Evolutionary conservation across 345 rosid species (phyloP), one percentile per base, ranked within the genome.

Genomic region (Jatropha curcas): DNA sequence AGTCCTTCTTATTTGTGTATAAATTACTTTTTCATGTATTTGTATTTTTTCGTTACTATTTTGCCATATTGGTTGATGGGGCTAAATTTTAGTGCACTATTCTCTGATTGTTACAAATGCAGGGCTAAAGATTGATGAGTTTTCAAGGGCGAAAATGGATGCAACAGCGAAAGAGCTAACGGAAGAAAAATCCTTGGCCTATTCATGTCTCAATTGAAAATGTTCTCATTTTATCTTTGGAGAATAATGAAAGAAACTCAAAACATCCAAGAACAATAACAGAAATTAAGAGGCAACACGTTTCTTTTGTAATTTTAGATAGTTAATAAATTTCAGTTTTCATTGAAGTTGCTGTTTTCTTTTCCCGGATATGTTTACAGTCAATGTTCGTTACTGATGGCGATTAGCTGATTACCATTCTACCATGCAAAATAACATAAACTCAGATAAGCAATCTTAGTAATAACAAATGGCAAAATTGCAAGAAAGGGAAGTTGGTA

Each of bases 61-160:
- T 19, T 30, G 13, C 2, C 65, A 22, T 3, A 28, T 28, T 50
- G 25, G 24, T 45, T 31, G 1, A 45, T 1, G 2, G 17, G 20
- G 11, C 27, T n/a, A 1, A 33, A 22, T 16, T 7, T 25, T 9
- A 20, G 41, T 60, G 22, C 33, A 31, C 46, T 14, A 43, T 74
- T 67, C 37, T 68, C 17, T 75, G 22, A 56, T 59, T 28, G 16
- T 56, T 7, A 56, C 55, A 39, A 43, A 59, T 50, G 65, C 82
- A 90, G 94, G 93, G 52, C 88, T 94, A 7, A 60, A 77, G 67
- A 81, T 90, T 22, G 92, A 91, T 17, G 89, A 85, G 71, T 86
- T 91, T 51, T 88, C 97, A 2, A 88, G 94, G 84, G 63, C 53
- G 24, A 88, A 86, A 84, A 85, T 91, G 97, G 97, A 94, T 71